phyloP scores from a whole-genome alignment of 2,329 filamentous ascomycete species.

The Penicillium vulpinum region DNA sequence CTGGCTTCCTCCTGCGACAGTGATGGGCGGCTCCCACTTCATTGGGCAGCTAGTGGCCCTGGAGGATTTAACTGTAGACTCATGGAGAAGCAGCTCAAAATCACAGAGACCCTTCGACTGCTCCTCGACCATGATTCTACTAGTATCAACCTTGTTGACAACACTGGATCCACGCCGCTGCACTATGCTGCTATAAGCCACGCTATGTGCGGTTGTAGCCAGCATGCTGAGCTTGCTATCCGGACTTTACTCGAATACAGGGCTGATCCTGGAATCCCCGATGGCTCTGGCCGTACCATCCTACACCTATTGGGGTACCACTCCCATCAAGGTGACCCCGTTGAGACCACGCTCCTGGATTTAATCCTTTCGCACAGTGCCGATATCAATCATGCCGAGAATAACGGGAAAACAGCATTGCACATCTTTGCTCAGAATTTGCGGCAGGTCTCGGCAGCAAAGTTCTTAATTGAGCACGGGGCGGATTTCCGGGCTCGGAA shows the following conservation, averaged over 20 bases:
- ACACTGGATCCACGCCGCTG: conserved; percentile 19
- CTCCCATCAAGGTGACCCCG: conserved; percentile 10
- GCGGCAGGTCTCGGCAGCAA: conserved; percentile 18
- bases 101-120: conserved; percentile 19
- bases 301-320: conserved; percentile 19
- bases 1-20: conserved; percentile 13
- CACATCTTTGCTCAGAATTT: conserved; percentile 25
- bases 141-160: conserved; percentile 20
- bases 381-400: conserved; percentile 18
- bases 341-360: conserved; percentile 18
- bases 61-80: conserved; percentile 8
- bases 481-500: conserved; percentile 20
- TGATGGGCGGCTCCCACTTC: conserved; percentile 14
- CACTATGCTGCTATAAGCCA: conserved; percentile 16
- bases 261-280: conserved; percentile 15
- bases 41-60: conserved; percentile 18
- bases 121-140: conserved; percentile 19
- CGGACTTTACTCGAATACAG: conserved; percentile 18
- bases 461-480: conserved; percentile 17
- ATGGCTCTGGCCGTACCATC: conserved; percentile 17
- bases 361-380: conserved; percentile 21
- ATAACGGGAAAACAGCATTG: conserved; percentile 23
- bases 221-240: conserved; percentile 13
- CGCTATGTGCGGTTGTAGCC: conserved; percentile 7
- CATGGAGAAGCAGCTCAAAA: conserved; percentile 7